Evolutionary conservation across 1,139 yeast species (phyloP), one percentile per base, ranked within the genome.

Genomic region (Taiozyma sp.): DNA sequence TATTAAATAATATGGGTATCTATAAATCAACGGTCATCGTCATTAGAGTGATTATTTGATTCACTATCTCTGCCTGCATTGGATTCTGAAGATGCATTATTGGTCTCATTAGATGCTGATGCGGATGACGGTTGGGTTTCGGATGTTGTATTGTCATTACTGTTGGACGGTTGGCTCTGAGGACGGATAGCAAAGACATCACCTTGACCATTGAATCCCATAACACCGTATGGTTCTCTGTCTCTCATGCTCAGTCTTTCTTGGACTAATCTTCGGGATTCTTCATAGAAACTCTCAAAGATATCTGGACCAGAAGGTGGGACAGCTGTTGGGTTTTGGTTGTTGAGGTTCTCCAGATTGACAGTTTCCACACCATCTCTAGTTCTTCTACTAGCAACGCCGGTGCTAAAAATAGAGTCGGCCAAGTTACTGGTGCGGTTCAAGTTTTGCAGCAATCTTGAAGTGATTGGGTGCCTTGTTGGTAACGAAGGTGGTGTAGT

Each of bases 371-470:
- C 79, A 0, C 84, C 84, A 48, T 62, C 59, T 1, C 71, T 64
- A 0, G 80, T 76, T 59, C 86, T 67, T 58, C 80, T 70, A 56
- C 84, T 79, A 3, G 76, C 67, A 23, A 81, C 78, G 0, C 84
- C 84, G 4, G 74, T 44, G 0, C 56, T 47, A 39, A 59, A 54
- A 4, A 61, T 0, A 80, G 78, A 57, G 77, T 78, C 51, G 8
- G 41, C 24, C 24, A 38, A 22, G 75, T 54, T 38, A 14, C 48
- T 39, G 12, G 40, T 28, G 13, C 44, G 28, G 9, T 44, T 45
- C 42, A 55, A 27, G 13, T 49, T 46, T 40, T 54, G 42, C 23
- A 58, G 16, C 4, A 54, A 10, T 22, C 45, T 45, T 3, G 55
- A 16, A 4, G 57, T 43, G 13, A 46, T 23, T 7, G 56, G 47